Conservation (phyloP, 176 grass and related monocot genomes). For the Carex cristatella region DNA sequence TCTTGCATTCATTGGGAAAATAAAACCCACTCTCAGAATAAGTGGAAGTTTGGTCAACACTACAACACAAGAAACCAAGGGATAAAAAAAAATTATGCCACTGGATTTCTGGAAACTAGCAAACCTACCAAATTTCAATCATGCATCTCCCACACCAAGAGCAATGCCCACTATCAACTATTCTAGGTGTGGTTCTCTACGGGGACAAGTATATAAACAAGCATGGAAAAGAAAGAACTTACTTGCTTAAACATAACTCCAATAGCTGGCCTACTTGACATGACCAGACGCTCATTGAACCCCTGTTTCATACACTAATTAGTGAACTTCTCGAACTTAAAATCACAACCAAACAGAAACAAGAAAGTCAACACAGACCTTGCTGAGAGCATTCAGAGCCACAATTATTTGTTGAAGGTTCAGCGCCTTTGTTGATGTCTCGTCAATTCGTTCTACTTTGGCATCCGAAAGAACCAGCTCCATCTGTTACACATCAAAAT, state of each 20-base stretch:
- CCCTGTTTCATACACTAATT: slow-evolving; percentile 48
- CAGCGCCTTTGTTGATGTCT: slow-evolving; percentile 44
- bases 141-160: neutral
- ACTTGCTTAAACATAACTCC: slow-evolving; percentile 93
- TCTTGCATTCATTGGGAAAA: neutral
- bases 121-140: neutral
- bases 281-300: slow-evolving; percentile 86
- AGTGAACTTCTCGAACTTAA: neutral
- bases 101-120: neutral
- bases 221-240: slow-evolving; percentile 8
- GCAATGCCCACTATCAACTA: neutral
- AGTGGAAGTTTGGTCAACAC: neutral
- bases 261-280: slow-evolving; percentile 59
- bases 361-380: slow-evolving; percentile 38
- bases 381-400: slow-evolving; percentile 90
- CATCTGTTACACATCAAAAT: slow-evolving; percentile 39
- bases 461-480: slow-evolving; percentile 63
- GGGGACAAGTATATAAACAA: neutral
- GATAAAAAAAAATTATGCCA: neutral
- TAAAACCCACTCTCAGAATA: neutral
- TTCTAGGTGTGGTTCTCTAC: neutral
- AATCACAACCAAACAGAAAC: slow-evolving; percentile 23
- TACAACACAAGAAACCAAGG: slow-evolving; percentile 7
- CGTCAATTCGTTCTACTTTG: slow-evolving; percentile 58
- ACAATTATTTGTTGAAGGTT: slow-evolving; percentile 77